Conservation (phyloP, 2,329 filamentous ascomycete species). For the Nothophoma quercina region DNA sequence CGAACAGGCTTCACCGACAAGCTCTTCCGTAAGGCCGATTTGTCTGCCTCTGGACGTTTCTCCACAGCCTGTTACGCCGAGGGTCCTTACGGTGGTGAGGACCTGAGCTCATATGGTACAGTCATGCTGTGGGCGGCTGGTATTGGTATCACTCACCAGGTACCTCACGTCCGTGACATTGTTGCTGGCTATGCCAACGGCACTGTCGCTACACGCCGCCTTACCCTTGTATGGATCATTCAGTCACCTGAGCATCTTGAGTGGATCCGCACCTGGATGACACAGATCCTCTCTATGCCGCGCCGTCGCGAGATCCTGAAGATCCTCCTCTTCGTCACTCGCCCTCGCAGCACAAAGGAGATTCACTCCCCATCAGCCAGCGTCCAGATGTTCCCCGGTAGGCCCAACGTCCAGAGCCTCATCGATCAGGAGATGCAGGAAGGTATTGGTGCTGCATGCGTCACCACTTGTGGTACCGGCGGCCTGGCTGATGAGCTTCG, state of each 20-base stretch:
- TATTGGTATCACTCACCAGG: constrained; percentile 93
- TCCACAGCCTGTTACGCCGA: constrained; percentile 79
- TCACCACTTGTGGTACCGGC: constrained; percentile 80
- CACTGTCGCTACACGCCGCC: constrained; percentile 78
- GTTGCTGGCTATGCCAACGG: constrained; percentile 66
- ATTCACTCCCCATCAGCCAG: constrained; percentile 78
- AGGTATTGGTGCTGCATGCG: constrained; percentile 87
- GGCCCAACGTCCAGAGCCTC: constrained; percentile 82
- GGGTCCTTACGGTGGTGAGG: constrained; percentile 85
- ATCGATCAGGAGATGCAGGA: constrained; percentile 81
- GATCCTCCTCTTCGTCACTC: constrained; percentile 89
- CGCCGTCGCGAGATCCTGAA: constrained; percentile 81
- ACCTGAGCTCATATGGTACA: constrained; percentile 90
- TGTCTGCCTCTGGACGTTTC: constrained; percentile 62
- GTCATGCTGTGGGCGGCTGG: constrained; percentile 89
- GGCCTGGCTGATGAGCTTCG: constrained; percentile 78
- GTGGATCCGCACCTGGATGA: constrained; percentile 94
- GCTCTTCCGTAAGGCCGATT: constrained; percentile 74
- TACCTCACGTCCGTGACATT: constrained; percentile 81
- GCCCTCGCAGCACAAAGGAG: constrained; percentile 83
- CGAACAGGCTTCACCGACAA: constrained; percentile 87
- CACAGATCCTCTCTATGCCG: constrained; percentile 80
- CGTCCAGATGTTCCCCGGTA: constrained; percentile 90
- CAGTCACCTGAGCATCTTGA: constrained; percentile 88
- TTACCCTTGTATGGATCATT: constrained; percentile 92